These are phyloP conservation scores for Xanthoconium purpureum DNA, from an alignment of 768 basidiomycete species.

Conservation along the genomic window DNA sequence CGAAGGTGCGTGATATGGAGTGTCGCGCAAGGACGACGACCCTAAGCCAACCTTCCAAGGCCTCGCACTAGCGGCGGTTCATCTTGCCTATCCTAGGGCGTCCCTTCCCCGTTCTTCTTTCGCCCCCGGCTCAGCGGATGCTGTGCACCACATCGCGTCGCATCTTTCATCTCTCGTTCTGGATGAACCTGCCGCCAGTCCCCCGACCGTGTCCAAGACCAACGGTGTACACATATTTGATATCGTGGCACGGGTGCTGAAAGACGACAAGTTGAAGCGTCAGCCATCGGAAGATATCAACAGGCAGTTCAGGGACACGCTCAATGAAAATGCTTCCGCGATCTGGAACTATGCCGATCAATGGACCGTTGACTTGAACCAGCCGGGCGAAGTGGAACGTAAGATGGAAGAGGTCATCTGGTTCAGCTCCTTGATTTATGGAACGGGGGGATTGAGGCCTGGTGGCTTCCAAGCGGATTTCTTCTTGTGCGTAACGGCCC, in stretches of 20 bases:
- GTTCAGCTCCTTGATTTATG: constrained; percentile 52
- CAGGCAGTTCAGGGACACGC: constrained; percentile 15
- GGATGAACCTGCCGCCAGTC: not conserved
- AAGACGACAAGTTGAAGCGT: constrained; percentile 37
- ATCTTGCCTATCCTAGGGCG: constrained; percentile 39
- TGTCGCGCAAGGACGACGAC: not conserved
- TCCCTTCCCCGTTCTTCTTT: constrained; percentile 11
- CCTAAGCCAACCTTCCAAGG: constrained; percentile 9
- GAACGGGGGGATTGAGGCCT: constrained; percentile 53
- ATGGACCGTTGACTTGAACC: constrained; percentile 41
- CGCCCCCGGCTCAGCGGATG: not conserved
- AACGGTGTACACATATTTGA: constrained; percentile 38
- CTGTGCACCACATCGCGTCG: not conserved
- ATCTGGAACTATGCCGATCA: constrained; percentile 28
- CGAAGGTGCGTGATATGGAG: constrained; percentile 44
- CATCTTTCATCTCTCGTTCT: constrained; percentile 13
- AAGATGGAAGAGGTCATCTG: constrained; percentile 67
- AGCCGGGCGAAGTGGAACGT: constrained; percentile 39
- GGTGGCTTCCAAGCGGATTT: constrained; percentile 45
- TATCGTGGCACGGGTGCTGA: constrained; percentile 50
- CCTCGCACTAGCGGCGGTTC: constrained; percentile 24
- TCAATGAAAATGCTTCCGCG: not conserved
- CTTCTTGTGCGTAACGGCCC: constrained; percentile 41
- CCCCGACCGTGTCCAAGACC: not conserved
- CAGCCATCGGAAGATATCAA: constrained; percentile 15